Percentiles rank a stretch among this genome's conserved stretches.
phyloP scores from a whole-genome alignment of 179 eudicot species.

The Beta macrorhiza region DNA sequence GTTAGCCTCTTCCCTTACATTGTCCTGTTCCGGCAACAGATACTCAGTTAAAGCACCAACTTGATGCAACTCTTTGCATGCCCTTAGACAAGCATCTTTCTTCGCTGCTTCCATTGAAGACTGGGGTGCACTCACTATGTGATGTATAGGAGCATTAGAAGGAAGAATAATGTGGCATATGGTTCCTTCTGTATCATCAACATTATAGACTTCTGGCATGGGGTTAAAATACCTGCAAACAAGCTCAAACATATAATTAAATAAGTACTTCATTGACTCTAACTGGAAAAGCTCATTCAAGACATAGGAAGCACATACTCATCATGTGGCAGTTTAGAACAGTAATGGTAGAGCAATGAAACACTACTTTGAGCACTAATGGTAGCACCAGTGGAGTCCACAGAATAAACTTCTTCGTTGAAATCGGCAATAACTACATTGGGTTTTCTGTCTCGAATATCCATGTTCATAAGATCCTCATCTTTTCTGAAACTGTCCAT shows the following conservation, averaged over 20 bases:
- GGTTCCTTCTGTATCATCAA: constrained; percentile 68
- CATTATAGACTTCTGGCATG: constrained; percentile 56
- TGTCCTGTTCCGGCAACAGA: constrained; percentile 80
- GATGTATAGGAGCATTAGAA: constrained; percentile 82
- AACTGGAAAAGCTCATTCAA: constrained; percentile 3
- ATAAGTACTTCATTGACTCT: not conserved
- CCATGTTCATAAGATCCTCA: constrained; percentile 77
- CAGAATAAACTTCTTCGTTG: constrained; percentile 63
- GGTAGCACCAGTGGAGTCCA: constrained; percentile 81
- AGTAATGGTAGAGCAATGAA: constrained; percentile 79
- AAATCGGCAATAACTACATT: constrained; percentile 31
- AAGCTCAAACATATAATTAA: not conserved
- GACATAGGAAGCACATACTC: constrained; percentile 57
- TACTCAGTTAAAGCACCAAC: constrained; percentile 80
- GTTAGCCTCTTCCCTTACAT: constrained; percentile 34
- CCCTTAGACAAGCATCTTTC: constrained; percentile 88
- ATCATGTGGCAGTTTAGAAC: constrained; percentile 94
- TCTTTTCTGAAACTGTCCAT: constrained; percentile 58
- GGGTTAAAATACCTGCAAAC: constrained; percentile 72
- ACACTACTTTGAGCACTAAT: constrained; percentile 74
- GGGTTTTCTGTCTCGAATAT: constrained; percentile 54
- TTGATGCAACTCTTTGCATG: constrained; percentile 86
- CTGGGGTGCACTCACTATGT: constrained; percentile 59
- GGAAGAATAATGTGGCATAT: constrained; percentile 81
- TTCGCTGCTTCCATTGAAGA: constrained; percentile 80